Evolutionary conservation across 306 rosid species (phyloP).

Genomic region (Luffa acutangula): DNA sequence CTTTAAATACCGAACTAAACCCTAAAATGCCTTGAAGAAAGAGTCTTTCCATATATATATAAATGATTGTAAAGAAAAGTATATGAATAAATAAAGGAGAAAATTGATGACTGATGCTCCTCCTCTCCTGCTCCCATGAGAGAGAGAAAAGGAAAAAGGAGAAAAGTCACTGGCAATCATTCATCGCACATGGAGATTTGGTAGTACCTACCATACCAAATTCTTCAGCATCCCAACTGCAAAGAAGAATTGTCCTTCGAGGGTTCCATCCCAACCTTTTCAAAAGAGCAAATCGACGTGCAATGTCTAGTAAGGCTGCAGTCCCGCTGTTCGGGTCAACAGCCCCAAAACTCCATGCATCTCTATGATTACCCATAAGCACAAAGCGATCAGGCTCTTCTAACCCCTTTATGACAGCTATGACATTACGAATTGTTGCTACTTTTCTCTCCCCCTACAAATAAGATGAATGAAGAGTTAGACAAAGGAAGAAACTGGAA

Average conservation of each 20-base stretch:
- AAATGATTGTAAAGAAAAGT: not conserved
- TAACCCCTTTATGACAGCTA: slow-evolving; percentile 65
- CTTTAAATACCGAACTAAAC: not conserved
- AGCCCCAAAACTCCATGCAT: slow-evolving; percentile 97
- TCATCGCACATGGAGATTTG: not conserved
- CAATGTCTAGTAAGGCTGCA: slow-evolving; percentile 79
- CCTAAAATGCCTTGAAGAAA: not conserved
- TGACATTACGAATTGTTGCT: slow-evolving; percentile 55
- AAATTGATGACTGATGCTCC: not conserved
- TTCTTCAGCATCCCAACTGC: slow-evolving; percentile 42
- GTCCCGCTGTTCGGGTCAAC: slow-evolving; percentile 98
- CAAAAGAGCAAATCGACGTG: slow-evolving; percentile 66
- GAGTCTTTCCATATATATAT: not conserved
- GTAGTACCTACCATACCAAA: slow-evolving; percentile 31
- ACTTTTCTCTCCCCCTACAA: slow-evolving; percentile 73
- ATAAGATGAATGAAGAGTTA: not conserved
- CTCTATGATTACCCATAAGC: slow-evolving; percentile 92
- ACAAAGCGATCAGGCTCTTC: slow-evolving; percentile 91
- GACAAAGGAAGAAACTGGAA: not conserved
- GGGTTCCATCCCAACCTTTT: slow-evolving; percentile 62
- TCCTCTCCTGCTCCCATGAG: not conserved
- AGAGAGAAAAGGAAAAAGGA: not conserved
- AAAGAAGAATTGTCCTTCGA: slow-evolving; percentile 44
- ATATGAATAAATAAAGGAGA: not conserved
- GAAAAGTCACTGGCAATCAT: slow-evolving; percentile 1